Evolutionary conservation across 2,329 filamentous ascomycete species (phyloP), one percentile per base, ranked within the genome.

Genomic region (Botryotinia narcissicola): DNA sequence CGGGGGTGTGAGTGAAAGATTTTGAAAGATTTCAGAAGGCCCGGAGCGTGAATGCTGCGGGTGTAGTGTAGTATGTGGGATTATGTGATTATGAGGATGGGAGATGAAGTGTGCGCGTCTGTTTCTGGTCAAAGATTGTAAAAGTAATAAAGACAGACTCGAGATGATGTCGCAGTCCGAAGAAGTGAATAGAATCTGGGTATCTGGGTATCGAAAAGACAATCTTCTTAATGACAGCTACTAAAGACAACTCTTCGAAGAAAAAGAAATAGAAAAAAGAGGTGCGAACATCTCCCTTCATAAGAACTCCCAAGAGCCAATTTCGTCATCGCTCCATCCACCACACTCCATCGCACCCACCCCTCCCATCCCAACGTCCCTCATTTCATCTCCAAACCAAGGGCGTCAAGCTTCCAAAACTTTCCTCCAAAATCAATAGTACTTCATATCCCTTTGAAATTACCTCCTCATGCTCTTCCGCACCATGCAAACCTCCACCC

Each of bases 251-350:
- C n/a, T 35, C 48, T 46, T 44, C 44, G 44, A 44, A 42, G 46
- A 70, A 25, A 70, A 37, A 37, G 46, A 40, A 63, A 54, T 16
- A 54, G 48, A 20, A 25, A 48, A 63, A 37, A 71, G 42, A 54
- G n/a, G 70, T 67, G 70, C 70, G 70, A 72, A 72, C 37, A 18
- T 32, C 37, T n/a, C 29, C 61, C 60, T 66, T 72, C 70, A 72
- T 72, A 72, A 66, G 48, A 63, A 64, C 59, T 16, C n/a, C 18
- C 22, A 44, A 66, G 29, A 57, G 37, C 35, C 32, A 66, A 57
- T 66, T 66, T 44, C 70, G 70, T 71, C 70, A 71, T 71, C 46
- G 12, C 32, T 16, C 46, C 46, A 66, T 20, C 16, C n/a, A 51
- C 35, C 44, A 44, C 48, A 20, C 64, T 54, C 29, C 10, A 57